Percentiles rank a stretch among this genome's conserved stretches.
Evolutionary conservation across 495 filamentous ascomycete species (phyloP).

Genomic region (Aspergillus heteromorphus): DNA sequence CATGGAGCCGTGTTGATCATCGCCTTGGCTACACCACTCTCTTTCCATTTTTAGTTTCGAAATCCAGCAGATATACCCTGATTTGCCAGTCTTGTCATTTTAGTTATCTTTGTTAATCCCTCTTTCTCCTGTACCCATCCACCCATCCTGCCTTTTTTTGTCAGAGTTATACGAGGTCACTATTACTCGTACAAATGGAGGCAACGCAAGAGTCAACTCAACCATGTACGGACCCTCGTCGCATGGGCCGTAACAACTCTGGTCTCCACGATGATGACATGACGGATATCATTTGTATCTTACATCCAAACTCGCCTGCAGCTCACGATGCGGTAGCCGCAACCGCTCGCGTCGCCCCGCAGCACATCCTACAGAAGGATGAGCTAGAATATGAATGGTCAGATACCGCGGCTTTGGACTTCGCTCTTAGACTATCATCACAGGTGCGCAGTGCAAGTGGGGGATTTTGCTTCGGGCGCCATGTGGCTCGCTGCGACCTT

Average conservation of each 20-base stretch:
- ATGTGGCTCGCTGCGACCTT: slow-evolving; percentile 65
- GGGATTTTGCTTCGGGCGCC: slow-evolving; percentile 86
- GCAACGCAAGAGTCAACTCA: slow-evolving; percentile 73
- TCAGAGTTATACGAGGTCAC: no score
- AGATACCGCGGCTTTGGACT: slow-evolving; percentile 52
- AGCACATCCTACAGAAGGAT: slow-evolving; percentile 55
- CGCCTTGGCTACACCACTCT: slow-evolving; percentile 15
- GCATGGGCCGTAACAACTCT: slow-evolving; percentile 68
- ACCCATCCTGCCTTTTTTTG: not conserved
- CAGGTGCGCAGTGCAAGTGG: slow-evolving; percentile 52
- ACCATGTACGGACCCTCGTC: slow-evolving; percentile 70
- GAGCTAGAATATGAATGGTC: slow-evolving; percentile 31
- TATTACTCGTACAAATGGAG: slow-evolving; percentile 28
- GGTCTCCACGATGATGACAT: slow-evolving; percentile 75
- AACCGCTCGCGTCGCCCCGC: slow-evolving; percentile 34
- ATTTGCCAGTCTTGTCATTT: slow-evolving; percentile 1
- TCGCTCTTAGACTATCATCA: slow-evolving; percentile 76
- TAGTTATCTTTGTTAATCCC: slow-evolving; percentile 3
- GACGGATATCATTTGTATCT: slow-evolving; percentile 81
- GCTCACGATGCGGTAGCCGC: slow-evolving; percentile 63
- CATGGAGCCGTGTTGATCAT: slow-evolving; percentile 15
- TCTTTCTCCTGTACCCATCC: slow-evolving; percentile 1
- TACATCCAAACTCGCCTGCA: slow-evolving; percentile 69
- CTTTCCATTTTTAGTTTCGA: slow-evolving; percentile 1
- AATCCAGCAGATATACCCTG: slow-evolving; percentile 1